These are phyloP conservation scores for Sphaerobolus stellatus DNA, from an alignment of 1,284 basidiomycete species.

Conservation along the genomic window DNA sequence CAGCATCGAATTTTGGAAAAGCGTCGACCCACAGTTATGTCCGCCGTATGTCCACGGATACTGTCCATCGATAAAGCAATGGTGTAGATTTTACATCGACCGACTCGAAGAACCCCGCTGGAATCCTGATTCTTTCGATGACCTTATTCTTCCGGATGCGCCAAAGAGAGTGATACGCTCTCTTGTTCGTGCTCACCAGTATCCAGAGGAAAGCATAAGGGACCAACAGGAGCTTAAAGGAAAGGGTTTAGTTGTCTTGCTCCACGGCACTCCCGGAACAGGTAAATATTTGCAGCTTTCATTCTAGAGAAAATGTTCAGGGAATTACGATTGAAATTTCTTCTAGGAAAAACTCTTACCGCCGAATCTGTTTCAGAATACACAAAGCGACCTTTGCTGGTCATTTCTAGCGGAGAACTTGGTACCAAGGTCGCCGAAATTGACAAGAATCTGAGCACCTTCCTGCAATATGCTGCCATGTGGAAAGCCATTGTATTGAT, in stretches of 20 bases:
- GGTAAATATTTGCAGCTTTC: too few relatives aligned
- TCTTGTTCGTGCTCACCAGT: not conserved
- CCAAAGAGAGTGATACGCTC: not conserved
- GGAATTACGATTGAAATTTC: not conserved
- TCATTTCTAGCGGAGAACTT: not conserved
- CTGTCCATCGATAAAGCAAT: not conserved
- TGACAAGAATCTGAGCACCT: not conserved
- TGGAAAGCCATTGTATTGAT: not conserved
- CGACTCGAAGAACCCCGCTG: not conserved
- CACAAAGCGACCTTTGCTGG: not conserved
- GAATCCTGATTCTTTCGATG: not conserved
- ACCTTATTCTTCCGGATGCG: not conserved
- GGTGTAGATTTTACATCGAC: not conserved
- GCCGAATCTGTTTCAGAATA: not conserved
- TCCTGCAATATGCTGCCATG: not conserved
- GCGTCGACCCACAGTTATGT: not conserved
- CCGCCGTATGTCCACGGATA: not conserved
- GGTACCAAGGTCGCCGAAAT: not conserved
- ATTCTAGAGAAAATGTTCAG: not conserved
- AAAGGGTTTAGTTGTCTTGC: not conserved
- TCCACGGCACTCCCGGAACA: not conserved
- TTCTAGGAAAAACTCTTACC: not conserved
- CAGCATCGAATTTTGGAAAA: not conserved
- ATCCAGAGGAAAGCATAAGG: not conserved
- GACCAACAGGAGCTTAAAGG: not conserved